Evolutionary conservation across 768 basidiomycete genomes (phyloP).

Genomic region (Boletus subparvulus): DNA sequence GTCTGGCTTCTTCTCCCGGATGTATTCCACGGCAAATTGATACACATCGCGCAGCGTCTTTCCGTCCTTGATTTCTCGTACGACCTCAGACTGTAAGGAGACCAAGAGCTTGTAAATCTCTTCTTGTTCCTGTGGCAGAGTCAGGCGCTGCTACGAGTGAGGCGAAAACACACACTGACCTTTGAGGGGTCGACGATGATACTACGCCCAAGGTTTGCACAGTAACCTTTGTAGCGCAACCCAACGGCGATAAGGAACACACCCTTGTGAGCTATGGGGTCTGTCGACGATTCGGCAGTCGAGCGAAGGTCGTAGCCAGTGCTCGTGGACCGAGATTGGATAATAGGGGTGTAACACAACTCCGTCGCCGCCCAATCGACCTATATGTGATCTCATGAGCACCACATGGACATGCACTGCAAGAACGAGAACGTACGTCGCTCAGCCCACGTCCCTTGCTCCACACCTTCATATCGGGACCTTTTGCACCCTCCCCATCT

Average conservation of each 20-base stretch:
- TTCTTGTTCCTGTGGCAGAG: slow-evolving; percentile 76
- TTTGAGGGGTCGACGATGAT: slow-evolving; percentile 94
- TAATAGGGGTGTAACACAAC: slow-evolving; percentile 93
- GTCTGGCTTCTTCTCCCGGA: slow-evolving; percentile 78
- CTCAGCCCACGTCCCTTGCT: slow-evolving; percentile 68
- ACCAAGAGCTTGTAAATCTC: slow-evolving; percentile 78
- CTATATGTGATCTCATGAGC: slow-evolving; percentile 39
- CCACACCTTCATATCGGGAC: slow-evolving; percentile 94
- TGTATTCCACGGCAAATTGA: slow-evolving; percentile 63
- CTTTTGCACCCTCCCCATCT: slow-evolving; percentile 58
- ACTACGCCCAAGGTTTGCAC: slow-evolving; percentile 88
- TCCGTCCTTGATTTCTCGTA: slow-evolving; percentile 79
- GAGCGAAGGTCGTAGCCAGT: slow-evolving; percentile 86
- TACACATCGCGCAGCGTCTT: slow-evolving; percentile 78
- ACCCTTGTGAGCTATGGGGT: slow-evolving; percentile 82
- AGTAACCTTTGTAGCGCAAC: slow-evolving; percentile 90
- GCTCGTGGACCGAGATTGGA: slow-evolving; percentile 85
- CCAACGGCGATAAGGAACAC: slow-evolving; percentile 87
- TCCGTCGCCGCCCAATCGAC: slow-evolving; percentile 89
- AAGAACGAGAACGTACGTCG: slow-evolving; percentile 53
- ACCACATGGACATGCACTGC: not conserved
- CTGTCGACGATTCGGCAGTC: slow-evolving; percentile 81
- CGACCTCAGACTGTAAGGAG: slow-evolving; percentile 71
- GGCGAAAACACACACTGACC: slow-evolving; percentile 38
- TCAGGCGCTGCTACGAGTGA: not conserved